Base-by-base conservation (phyloP, 371 early-diverging fungal genomes). In the Spiromyces aspiralis region DNA sequence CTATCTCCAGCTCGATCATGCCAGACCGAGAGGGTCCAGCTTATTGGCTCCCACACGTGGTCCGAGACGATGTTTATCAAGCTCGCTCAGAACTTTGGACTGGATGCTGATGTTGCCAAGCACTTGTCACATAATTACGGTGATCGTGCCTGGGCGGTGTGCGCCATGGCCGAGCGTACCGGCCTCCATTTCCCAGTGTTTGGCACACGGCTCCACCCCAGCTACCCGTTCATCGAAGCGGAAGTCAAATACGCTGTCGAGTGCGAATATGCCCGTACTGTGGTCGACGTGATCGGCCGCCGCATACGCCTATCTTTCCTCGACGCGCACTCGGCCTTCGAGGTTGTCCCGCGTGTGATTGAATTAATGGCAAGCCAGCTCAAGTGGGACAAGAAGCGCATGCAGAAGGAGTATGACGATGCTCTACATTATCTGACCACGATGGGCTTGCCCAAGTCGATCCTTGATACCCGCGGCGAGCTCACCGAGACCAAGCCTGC, bases 91-190 rank as follows among this genome's bases (percentile, higher is more conserved):
- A 82, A 84, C 57, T 90, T 88, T 71, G 93, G 93, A 45, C 73
- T 98, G 50, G 91, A 95, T 62, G 80, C 87, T 2, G 92, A 93
- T 51, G 83, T 95, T 21, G 96, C 98, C 42, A 74, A 85, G 58
- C 95, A 97, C 69, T 70, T 99, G 49, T 75, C 83, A 26, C 78
- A 82, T 60, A 81, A 81, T 66, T 99, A 98, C 66, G 99, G 99
- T 52, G 90, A 92, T 65, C 81, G 90, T 49, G 91, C 98, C 21
- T 91, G 87, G 86, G 79, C 76, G 12, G 91, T 95, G 23, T 90
- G 90, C 12, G 67, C 85, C 4, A 70, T 89, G 52, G 83, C 86
- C 27, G 72, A 83, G 23, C 69, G 77, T 49, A 84, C 87, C 12
- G 78, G 78, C 44, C 59, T 56, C 55, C 70, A 80, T 43, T 90